Base-by-base conservation (phyloP, 805 yeast species). In the Myxozyma geophila region DNA sequence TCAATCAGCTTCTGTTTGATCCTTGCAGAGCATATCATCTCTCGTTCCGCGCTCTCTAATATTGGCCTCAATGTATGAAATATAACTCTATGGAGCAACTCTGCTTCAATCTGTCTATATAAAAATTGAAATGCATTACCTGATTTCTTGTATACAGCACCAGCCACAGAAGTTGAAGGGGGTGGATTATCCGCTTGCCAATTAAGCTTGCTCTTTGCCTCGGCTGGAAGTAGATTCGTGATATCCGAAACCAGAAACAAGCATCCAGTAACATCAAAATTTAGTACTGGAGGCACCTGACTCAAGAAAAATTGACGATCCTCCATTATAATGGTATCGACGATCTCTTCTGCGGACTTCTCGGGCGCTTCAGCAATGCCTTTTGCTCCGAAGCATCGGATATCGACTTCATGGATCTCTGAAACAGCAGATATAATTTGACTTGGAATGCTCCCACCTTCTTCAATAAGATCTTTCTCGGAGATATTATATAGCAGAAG, bases 101-200 rank as follows among this genome's bases (percentile, higher is more conserved):
- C 67, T 7, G 57, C n/a, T 47, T 55, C 64, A 17, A 63, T 63
- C 50, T 63, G 67, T 19, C 37, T 47, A 9, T 28, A 35, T 13
- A 63, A 43, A 50, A 63, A 63, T 15, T 46, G 36, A 56, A 60
- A 57, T n/a, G 64, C 67, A 36, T 54, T 63, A 19, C 33, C 64
- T 3, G 67, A 63, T 41, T 63, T 63, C 21, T 33, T 39, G 37
- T 63, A 47, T 10, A n/a, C 17, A 13, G 15, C 43, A 3, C 17
- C 33, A 7, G 60, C 50, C 17, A 12, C 17, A 17, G 60, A 33
- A 9, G 54, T 50, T 23, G 60, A 57, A 13, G 54, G 50, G 9
- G 58, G 43, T 35, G 57, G 59, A n/a, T 53, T 15, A 12, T 12
- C 28, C 28, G 44, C 43, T 33, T 62, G 65, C 37, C 35, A 40